A percentile compares a stretch with the other conserved stretches of the same genome.
Evolutionary conservation across 352 stramenopile genomes (phyloP).

Genomic region (Phytophthora melonis): DNA sequence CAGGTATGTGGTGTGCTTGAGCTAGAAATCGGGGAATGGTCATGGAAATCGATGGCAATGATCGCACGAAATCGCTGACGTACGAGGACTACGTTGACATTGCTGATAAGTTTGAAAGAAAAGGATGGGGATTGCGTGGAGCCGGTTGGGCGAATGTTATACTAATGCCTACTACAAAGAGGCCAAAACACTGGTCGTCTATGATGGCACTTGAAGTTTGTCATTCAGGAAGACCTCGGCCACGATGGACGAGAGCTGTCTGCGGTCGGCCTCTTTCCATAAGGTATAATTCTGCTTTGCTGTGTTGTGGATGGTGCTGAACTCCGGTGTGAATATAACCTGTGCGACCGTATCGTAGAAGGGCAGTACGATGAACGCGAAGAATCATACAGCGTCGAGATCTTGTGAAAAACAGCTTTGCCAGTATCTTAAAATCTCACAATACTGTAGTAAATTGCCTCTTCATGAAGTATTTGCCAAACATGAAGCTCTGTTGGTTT

Average conservation of each 20-base stretch:
- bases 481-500: no score
- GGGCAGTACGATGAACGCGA: no score
- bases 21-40: background rate
- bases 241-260: constrained; percentile 86
- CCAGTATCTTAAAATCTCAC: no score
- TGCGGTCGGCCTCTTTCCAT: constrained; percentile 84
- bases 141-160: constrained; percentile 30
- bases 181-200: constrained; percentile 36
- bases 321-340: constrained; percentile 80
- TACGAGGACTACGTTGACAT: background rate
- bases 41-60: background rate
- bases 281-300: constrained; percentile 87
- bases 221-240: constrained; percentile 81
- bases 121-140: constrained; percentile 39
- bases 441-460: no score
- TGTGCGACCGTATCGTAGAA: no score
- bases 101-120: constrained; percentile 24
- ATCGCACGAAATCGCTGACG: background rate
- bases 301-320: constrained; percentile 75
- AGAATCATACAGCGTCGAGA: no score
- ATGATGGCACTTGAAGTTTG: constrained; percentile 62
- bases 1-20: background rate
- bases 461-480: no score
- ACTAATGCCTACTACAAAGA: constrained; percentile 46
- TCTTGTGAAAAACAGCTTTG: no score